Evolutionary conservation across 2,329 filamentous ascomycete species (phyloP).

Genomic region (Ophiobolus disseminans): DNA sequence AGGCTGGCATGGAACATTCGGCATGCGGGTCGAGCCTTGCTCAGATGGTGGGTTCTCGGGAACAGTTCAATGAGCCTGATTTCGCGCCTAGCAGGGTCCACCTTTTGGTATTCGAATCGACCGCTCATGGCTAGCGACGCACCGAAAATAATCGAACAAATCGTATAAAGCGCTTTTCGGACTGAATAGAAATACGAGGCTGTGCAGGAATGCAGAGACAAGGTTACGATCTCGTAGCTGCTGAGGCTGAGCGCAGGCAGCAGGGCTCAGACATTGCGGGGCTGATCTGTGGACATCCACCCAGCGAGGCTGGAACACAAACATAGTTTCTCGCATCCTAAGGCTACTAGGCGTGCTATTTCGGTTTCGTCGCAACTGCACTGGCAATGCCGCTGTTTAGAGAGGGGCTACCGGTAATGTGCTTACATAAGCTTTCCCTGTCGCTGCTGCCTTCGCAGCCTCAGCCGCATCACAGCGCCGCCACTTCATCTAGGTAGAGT

Average conservation of each 20-base stretch:
- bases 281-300: no score
- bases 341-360: no score
- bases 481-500: no score
- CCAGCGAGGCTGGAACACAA: no score
- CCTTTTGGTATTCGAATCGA: constrained; percentile 6
- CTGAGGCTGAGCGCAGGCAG: not conserved
- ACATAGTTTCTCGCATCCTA: no score
- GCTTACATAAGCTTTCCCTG: no score
- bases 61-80: constrained; percentile 10
- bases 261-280: no score
- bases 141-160: not conserved
- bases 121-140: constrained; percentile 3
- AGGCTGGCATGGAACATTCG: constrained; percentile 5
- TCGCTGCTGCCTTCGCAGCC: no score
- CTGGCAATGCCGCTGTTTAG: no score
- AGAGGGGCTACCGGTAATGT: no score
- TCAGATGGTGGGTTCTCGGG: constrained; percentile 1
- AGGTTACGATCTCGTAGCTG: not conserved
- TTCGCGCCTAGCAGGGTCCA: constrained; percentile 3
- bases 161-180: not conserved
- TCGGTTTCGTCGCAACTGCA: no score
- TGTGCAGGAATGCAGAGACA: not conserved
- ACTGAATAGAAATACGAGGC: not conserved
- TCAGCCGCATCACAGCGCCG: no score
- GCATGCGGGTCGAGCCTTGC: constrained; percentile 6